phyloP scores from a whole-genome alignment of 768 basidiomycete species.

The Tremella yokohamensis region DNA sequence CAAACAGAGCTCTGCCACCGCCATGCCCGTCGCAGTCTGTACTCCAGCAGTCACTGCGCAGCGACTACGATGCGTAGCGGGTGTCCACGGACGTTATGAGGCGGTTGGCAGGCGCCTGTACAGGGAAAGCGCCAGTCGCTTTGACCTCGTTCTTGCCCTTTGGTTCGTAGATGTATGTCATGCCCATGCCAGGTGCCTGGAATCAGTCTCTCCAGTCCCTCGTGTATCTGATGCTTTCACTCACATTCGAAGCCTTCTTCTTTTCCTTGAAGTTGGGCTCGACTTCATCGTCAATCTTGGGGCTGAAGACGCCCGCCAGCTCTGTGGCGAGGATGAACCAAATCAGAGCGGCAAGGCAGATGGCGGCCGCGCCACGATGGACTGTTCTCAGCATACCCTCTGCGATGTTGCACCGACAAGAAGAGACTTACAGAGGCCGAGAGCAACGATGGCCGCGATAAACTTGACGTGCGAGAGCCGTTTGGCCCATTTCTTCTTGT shows the following conservation, averaged over 20 bases:
- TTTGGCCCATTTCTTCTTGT: slow-evolving; percentile 32
- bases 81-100: slow-evolving; percentile 33
- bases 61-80: slow-evolving; percentile 34
- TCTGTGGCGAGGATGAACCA: slow-evolving; percentile 39
- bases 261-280: slow-evolving; percentile 22
- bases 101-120: slow-evolving; percentile 35
- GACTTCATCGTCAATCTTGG: slow-evolving; percentile 13
- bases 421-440: slow-evolving; percentile 37
- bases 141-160: slow-evolving; percentile 17
- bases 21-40: too few relatives aligned
- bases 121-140: slow-evolving; percentile 27
- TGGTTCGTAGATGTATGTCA: slow-evolving; percentile 44
- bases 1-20: too few relatives aligned
- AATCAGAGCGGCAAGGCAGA: slow-evolving; percentile 34
- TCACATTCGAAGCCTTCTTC: slow-evolving; percentile 31
- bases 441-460: slow-evolving; percentile 29
- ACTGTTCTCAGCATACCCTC: slow-evolving; percentile 14
- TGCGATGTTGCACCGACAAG: not conserved
- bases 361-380: slow-evolving; percentile 29
- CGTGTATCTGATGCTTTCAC: not conserved
- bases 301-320: slow-evolving; percentile 25
- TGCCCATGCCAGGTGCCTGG: slow-evolving; percentile 42
- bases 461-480: slow-evolving; percentile 36
- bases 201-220: not conserved
- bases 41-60: too few relatives aligned